Evolutionary conservation across 2,329 filamentous ascomycete species (phyloP).

Genomic region (Fusarium liriodendri): DNA sequence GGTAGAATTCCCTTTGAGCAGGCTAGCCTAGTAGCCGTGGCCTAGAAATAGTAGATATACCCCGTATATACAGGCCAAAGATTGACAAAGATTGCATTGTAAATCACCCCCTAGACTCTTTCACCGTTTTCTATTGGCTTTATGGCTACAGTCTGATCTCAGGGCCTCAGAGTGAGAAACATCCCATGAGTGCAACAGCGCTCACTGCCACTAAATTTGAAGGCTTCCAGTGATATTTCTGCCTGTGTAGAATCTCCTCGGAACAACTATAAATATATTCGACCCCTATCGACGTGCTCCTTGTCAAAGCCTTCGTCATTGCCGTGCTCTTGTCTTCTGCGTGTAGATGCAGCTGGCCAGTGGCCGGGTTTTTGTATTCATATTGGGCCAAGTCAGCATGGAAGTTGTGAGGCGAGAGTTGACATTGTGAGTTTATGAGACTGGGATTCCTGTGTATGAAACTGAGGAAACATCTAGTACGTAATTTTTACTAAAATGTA

Average conservation of each 20-base stretch:
- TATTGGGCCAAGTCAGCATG: neutral
- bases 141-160: neutral
- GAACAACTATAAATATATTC: neutral
- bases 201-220: neutral
- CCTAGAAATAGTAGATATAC: neutral
- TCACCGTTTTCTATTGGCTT: neutral
- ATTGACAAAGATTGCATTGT: neutral
- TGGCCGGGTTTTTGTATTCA: neutral
- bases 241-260: neutral
- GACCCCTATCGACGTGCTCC: neutral
- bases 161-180: neutral
- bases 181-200: neutral
- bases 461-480: neutral
- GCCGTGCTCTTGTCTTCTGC: neutral
- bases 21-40: conserved; percentile 29
- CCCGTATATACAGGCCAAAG: neutral
- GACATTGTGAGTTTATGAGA: neutral
- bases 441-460: neutral
- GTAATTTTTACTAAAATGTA: neutral
- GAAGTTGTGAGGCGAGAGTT: neutral
- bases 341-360: neutral
- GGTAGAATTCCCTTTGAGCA: neutral
- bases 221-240: neutral
- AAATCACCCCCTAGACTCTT: neutral
- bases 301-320: neutral